phyloP scores from a whole-genome alignment of 768 basidiomycete species.

The Kwoniella botswanensis region DNA sequence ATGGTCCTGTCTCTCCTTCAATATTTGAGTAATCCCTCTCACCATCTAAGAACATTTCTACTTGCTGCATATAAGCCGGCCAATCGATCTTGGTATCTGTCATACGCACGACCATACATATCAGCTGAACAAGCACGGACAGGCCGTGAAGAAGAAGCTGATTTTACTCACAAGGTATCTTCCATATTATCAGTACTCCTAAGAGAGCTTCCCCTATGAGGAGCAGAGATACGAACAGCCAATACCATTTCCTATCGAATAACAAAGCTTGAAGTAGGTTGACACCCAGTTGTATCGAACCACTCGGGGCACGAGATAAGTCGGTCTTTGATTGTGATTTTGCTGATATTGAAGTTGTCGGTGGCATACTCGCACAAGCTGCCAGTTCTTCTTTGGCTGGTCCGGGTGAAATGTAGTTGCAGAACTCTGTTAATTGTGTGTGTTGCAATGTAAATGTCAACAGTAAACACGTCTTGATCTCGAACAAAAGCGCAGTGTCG shows the following conservation, averaged over 20 bases:
- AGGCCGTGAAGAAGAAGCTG: background rate
- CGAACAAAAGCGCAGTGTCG: too few relatives aligned
- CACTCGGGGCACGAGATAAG: too few relatives aligned
- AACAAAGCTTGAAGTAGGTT: slow-evolving; percentile 28
- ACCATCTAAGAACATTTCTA: slow-evolving; percentile 75
- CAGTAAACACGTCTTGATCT: too few relatives aligned
- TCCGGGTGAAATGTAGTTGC: too few relatives aligned
- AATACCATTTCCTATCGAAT: slow-evolving; percentile 64
- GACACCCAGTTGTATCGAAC: background rate
- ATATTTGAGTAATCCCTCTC: slow-evolving; percentile 82
- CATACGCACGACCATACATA: slow-evolving; percentile 11
- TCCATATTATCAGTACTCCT: slow-evolving; percentile 77
- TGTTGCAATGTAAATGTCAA: too few relatives aligned
- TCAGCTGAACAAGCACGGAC: slow-evolving; percentile 13
- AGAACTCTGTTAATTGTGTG: too few relatives aligned
- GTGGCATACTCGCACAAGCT: too few relatives aligned
- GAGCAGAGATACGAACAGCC: slow-evolving; percentile 68
- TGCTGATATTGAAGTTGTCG: too few relatives aligned
- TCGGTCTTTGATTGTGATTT: too few relatives aligned
- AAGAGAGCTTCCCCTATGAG: slow-evolving; percentile 76
- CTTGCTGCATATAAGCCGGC: slow-evolving; percentile 92
- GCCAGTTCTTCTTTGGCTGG: too few relatives aligned
- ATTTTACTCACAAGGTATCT: slow-evolving; percentile 76
- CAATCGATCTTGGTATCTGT: slow-evolving; percentile 98
- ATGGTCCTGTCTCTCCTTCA: slow-evolving; percentile 85